Evolutionary conservation across 257 asterid species (phyloP), one percentile per base, ranked within the genome.

Genomic region (Ophiorrhiza pumila): DNA sequence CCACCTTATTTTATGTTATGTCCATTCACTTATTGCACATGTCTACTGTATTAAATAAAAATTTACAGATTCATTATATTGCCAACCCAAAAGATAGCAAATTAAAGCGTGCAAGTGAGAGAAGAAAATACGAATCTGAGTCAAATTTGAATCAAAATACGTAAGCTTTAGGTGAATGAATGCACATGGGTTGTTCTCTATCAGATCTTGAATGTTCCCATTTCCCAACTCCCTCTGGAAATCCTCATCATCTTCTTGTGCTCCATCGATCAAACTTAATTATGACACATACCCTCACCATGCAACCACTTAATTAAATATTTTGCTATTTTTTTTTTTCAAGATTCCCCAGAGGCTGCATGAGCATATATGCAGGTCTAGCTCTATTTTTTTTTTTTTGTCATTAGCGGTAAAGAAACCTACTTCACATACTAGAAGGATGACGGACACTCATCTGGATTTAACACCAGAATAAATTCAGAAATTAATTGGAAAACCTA

Each of bases 81-180:
- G 95, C 85, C 87, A 87, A 87, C 90, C 92, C 92, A 79, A 71
- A 71, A 78, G 62, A 68, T 72, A 74, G 73, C 71, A 74, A 7
- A n/a, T n/a, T n/a, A 53, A 76, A 60, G 57, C 75, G 69, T 56
- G 72, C 18, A 29, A 25, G 59, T 39, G 42, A 72, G 74, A 39
- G 56, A 42, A 59, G 56, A 59, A 83, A 76, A 73, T n/a, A 56
- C 67, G 37, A n/a, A n/a, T n/a, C 71, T 65, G 69, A 62, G 69
- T 78, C 76, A 59, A 35, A 82, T 29, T 75, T 72, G 31, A 69
- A 68, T 45, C 46, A 10, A 34, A 59, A 22, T 13, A 71, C n/a
- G 29, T 70, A 65, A 29, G 66, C 73, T 68, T 58, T 65, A 25
- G 55, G 56, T 69, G n/a, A n/a, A n/a, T n/a, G n/a, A n/a, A n/a